phyloP scores from a whole-genome alignment of 2,329 filamentous ascomycete species.

The Daldinia sp. region DNA sequence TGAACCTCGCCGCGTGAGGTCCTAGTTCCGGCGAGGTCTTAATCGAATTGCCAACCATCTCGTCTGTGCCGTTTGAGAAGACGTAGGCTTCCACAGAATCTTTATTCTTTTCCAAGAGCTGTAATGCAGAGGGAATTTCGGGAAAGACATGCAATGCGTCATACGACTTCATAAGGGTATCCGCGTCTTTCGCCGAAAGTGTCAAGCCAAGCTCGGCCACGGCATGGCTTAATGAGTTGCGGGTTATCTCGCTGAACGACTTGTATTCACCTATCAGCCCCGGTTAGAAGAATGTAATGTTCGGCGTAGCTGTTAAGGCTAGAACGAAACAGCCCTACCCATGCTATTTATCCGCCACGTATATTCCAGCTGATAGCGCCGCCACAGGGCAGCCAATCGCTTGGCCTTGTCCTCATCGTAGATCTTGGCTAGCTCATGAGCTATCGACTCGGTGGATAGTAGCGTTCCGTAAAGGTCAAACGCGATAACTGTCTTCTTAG shows the following conservation, averaged over 20 bases:
- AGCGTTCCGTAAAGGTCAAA: slow-evolving; percentile 84
- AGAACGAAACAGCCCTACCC: slow-evolving; percentile 60
- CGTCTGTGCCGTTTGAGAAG: slow-evolving; percentile 76
- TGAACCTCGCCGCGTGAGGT: slow-evolving; percentile 61
- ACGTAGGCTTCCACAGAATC: slow-evolving; percentile 65
- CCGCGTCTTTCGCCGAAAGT: slow-evolving; percentile 59
- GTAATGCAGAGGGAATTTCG: slow-evolving; percentile 69
- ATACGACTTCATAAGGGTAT: slow-evolving; percentile 72
- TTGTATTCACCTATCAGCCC: slow-evolving; percentile 66
- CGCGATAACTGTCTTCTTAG: slow-evolving; percentile 64
- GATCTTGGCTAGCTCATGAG: slow-evolving; percentile 66
- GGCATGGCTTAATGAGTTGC: slow-evolving; percentile 72
- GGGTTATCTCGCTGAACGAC: slow-evolving; percentile 73
- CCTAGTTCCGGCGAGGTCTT: slow-evolving; percentile 67
- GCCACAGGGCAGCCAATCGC: slow-evolving; percentile 70
- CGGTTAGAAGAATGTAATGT: slow-evolving; percentile 20
- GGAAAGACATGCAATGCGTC: slow-evolving; percentile 73
- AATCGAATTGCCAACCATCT: slow-evolving; percentile 73
- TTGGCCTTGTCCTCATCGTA: slow-evolving; percentile 69
- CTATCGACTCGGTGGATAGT: slow-evolving; percentile 77
- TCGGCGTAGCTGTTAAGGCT: not conserved
- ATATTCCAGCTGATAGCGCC: slow-evolving; percentile 80
- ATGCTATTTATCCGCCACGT: slow-evolving; percentile 82
- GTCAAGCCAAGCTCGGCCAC: slow-evolving; percentile 66
- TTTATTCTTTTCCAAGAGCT: slow-evolving; percentile 56